phyloP scores from a whole-genome alignment of 73 alveolate species.

The Paramecium biaurelia region DNA sequence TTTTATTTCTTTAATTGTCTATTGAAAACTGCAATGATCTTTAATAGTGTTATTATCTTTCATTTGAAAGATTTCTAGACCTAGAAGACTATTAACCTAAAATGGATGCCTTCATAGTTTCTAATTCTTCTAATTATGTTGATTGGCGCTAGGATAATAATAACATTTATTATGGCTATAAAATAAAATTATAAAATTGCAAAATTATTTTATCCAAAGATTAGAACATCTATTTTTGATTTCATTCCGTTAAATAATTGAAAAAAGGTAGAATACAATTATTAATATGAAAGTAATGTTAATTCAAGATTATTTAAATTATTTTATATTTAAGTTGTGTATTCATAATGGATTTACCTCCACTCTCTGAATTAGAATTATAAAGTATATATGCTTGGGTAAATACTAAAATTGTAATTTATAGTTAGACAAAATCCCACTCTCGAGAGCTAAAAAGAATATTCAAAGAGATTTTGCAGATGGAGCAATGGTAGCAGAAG shows the following conservation, averaged over 20 bases:
- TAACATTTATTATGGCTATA: not conserved
- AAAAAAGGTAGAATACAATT: not conserved
- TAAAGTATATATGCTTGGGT: not conserved
- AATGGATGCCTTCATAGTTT: not conserved
- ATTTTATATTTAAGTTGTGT: not conserved
- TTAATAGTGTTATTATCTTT: not conserved
- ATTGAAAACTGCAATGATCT: not conserved
- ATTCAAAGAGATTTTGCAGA: constrained; percentile 92
- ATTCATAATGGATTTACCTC: not conserved
- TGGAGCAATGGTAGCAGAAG: constrained; percentile 88
- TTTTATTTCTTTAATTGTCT: not conserved
- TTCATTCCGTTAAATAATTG: not conserved
- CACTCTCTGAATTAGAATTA: not conserved
- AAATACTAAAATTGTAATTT: not conserved
- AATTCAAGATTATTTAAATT: not conserved
- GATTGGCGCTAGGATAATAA: not conserved
- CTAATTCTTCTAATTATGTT: not conserved
- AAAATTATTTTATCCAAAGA: not conserved
- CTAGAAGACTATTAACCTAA: not conserved
- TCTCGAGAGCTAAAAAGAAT: constrained; percentile 90
- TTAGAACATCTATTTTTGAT: not conserved
- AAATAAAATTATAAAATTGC: not conserved
- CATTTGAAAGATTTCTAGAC: not conserved
- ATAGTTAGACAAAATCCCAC: constrained; percentile 75
- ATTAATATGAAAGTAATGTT: not conserved